Evolutionary conservation across 306 rosid genomes (phyloP), one percentile per base, ranked within the genome.

Genomic region (Lathyrus oleraceus): DNA sequence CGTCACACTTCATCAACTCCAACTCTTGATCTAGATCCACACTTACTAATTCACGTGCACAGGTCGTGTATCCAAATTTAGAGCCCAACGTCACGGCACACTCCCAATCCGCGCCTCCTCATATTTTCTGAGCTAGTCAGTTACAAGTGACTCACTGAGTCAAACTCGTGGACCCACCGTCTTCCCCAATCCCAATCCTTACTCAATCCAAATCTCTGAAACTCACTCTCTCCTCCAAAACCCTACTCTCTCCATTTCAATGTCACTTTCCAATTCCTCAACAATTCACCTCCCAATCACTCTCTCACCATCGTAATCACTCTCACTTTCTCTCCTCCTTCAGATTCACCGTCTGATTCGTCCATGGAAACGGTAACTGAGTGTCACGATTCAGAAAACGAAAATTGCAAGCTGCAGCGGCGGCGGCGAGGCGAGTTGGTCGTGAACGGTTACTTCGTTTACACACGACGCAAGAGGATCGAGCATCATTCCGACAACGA

Each of bases 391-490:
- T 61, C 71, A 25, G 39, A 28, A n/a, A 17, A n/a, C 30, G 40
- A 32, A 23, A 8, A 19, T 21, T 5, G 14, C 76, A 59, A 44
- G 23, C 10, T 16, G 36, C 42, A 6, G 32, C 58, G 11, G 39
- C 45, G 38, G 28, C 43, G 30, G 38, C 62, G 63, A 25, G 44
- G 36, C 4, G 36, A 74, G 14, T 14, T 65, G 12, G 89, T 54
- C 9, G 91, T 91, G 45, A 81, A 91, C 51, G 99, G 97, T 49
- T 78, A 76, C 74, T 65, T 94, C 76, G 99, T 94, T 32, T 94
- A 94, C 68, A 79, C 96, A 7, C 88, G 98, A 16, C 82, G 54
- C 4, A 88, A 84, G 78, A 81, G 67, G 79, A n/a, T 72, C 17
- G 10, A 57, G 17, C 64, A 70, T 58, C 72, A 39, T 79, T 72